These are phyloP conservation scores for Populus hybrid DNA, from an alignment of 441 rosid species.

Conservation along the genomic window DNA sequence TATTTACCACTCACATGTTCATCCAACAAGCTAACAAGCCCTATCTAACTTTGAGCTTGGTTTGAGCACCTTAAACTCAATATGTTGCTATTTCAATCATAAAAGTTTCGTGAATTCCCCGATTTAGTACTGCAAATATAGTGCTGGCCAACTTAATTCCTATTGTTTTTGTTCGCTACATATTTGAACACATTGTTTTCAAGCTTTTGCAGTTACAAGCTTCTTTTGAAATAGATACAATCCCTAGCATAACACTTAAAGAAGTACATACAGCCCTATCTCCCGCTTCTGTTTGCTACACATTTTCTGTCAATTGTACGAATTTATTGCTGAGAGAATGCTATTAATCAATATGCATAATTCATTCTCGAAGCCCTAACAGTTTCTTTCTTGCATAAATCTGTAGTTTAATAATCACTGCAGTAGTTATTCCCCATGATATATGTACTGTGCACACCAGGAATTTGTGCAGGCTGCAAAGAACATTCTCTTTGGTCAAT, in stretches of 20 bases:
- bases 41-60: not conserved
- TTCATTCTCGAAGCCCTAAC: not conserved
- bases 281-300: not conserved
- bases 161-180: not conserved
- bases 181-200: not conserved
- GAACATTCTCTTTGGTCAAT: not conserved
- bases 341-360: not conserved
- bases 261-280: not conserved
- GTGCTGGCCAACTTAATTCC: not conserved
- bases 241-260: not conserved
- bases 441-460: not conserved
- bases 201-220: not conserved
- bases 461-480: not conserved
- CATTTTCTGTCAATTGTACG: not conserved
- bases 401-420: not conserved
- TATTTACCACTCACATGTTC: not conserved
- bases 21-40: not conserved
- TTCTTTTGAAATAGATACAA: not conserved
- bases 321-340: not conserved
- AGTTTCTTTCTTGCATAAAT: not conserved
- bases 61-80: not conserved
- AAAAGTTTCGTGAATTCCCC: not conserved
- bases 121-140: not conserved
- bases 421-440: not conserved
- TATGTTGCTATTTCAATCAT: not conserved